phyloP scores from a whole-genome alignment of 2,329 filamentous ascomycete genomes.

The Fusarium tuaranense region DNA sequence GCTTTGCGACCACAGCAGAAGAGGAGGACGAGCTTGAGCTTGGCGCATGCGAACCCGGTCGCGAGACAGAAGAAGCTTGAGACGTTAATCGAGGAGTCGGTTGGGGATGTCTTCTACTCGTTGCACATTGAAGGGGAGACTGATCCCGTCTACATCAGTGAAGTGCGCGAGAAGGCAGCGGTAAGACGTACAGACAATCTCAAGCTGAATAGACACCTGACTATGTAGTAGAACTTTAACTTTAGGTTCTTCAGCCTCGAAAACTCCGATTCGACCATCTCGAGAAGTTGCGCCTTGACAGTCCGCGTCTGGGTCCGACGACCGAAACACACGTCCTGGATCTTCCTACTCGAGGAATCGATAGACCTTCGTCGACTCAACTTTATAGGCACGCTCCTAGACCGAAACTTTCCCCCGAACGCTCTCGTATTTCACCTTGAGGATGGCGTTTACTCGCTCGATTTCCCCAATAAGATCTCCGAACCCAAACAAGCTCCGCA shows the following conservation, averaged over 20 bases:
- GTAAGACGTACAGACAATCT: constrained; percentile 48
- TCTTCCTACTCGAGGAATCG: constrained; percentile 76
- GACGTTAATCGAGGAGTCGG: constrained; percentile 74
- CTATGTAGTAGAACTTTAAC: constrained; percentile 75
- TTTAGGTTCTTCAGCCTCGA: constrained; percentile 87
- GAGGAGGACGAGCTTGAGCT: constrained; percentile 62
- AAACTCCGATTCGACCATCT: constrained; percentile 70
- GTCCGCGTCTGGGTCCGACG: constrained; percentile 80
- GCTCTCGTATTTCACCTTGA: constrained; percentile 86
- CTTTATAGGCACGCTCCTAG: constrained; percentile 79
- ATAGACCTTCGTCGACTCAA: constrained; percentile 80
- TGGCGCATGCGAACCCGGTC: constrained; percentile 59
- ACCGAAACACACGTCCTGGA: constrained; percentile 63
- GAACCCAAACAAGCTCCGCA: constrained; percentile 65
- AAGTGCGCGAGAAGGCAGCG: constrained; percentile 81
- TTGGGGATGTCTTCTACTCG: constrained; percentile 92
- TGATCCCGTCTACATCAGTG: constrained; percentile 91
- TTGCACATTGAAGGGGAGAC: constrained; percentile 75
- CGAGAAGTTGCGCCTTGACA: constrained; percentile 72
- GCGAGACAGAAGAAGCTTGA: constrained; percentile 81
- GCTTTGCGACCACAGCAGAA: constrained; percentile 49
- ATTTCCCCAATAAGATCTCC: constrained; percentile 67
- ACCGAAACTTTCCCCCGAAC: constrained; percentile 82
- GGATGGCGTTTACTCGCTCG: constrained; percentile 88
- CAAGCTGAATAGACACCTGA: background rate